Evolutionary conservation across 2,329 filamentous ascomycete species (phyloP).

Genomic region (Penicillium sp.): DNA sequence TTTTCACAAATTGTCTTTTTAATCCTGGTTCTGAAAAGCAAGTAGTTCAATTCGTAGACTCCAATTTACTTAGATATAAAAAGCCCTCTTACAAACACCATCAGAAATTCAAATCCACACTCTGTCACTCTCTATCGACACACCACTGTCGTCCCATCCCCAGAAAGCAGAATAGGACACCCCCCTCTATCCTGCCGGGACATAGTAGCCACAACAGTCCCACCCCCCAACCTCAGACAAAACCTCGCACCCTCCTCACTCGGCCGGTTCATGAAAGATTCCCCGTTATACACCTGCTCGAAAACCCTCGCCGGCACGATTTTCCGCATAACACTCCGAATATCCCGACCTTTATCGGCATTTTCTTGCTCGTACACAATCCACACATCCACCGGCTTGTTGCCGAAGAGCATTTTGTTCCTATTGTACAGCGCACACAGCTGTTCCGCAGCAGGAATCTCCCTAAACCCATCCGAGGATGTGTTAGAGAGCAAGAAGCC

Average conservation of each 20-base stretch:
- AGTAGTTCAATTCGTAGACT: neutral
- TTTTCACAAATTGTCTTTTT: neutral
- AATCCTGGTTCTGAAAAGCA: neutral
- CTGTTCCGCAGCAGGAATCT: neutral
- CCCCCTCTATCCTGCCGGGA: neutral
- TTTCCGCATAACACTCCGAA: neutral
- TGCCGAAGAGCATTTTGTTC: neutral
- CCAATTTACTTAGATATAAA: neutral
- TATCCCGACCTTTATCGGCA: neutral
- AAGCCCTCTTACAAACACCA: neutral
- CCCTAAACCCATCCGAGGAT: neutral
- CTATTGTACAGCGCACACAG: neutral
- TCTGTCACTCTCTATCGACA: neutral
- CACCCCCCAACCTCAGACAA: neutral
- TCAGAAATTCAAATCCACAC: neutral
- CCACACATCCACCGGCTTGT: neutral
- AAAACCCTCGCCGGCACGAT: neutral
- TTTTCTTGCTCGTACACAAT: constrained; percentile 2
- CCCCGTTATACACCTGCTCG: neutral
- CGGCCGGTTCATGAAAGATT: neutral
- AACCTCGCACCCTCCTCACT: neutral
- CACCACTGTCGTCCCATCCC: neutral
- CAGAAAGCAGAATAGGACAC: neutral
- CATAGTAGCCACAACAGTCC: neutral
- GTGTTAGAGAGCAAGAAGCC: neutral